These are phyloP conservation scores for Metarhizium guizhouense DNA, from an alignment of 2,329 filamentous ascomycete species.

Conservation along the genomic window DNA sequence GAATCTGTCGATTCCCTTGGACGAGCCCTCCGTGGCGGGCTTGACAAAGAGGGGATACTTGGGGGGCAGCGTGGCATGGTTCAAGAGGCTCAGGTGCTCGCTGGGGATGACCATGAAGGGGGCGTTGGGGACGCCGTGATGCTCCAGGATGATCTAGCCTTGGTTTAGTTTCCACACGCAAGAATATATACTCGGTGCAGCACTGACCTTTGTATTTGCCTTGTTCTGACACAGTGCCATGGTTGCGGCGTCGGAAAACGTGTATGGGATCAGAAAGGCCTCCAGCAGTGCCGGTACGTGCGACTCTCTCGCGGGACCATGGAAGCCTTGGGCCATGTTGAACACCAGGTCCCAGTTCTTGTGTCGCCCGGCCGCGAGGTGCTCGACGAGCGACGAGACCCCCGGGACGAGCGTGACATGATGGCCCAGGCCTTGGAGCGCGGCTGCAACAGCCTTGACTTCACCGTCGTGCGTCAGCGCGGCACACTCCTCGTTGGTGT, in stretches of 20 bases:
- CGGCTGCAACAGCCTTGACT: slow-evolving; percentile 2
- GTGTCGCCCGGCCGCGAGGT: background rate
- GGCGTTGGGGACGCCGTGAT: slow-evolving; percentile 4
- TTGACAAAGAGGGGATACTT: slow-evolving; percentile 6
- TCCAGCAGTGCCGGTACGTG: slow-evolving; percentile 5
- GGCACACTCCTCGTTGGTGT: slow-evolving; percentile 2
- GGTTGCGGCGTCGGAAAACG: slow-evolving; percentile 5
- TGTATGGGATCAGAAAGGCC: slow-evolving; percentile 3
- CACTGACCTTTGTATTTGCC: slow-evolving; percentile 5
- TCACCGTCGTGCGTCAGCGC: slow-evolving; percentile 5
- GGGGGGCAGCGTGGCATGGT: background rate
- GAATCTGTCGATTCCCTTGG: slow-evolving; percentile 4
- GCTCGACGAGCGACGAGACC: slow-evolving; percentile 1
- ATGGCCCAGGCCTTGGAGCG: slow-evolving; percentile 3
- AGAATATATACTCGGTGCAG: background rate
- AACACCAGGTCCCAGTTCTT: slow-evolving; percentile 6
- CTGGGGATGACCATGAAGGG: slow-evolving; percentile 2
- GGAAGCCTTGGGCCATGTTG: slow-evolving; percentile 6
- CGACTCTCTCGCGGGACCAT: slow-evolving; percentile 2
- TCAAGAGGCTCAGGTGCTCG: background rate
- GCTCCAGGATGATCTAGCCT: slow-evolving; percentile 3
- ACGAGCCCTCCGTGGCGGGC: slow-evolving; percentile 4
- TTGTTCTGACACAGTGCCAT: slow-evolving; percentile 8
- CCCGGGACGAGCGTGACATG: slow-evolving; percentile 4
- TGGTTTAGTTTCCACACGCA: background rate